Evolutionary conservation across 352 stramenopile genomes (phyloP), one percentile per base, ranked within the genome.

Genomic region (Phytophthora fragariaefolia): DNA sequence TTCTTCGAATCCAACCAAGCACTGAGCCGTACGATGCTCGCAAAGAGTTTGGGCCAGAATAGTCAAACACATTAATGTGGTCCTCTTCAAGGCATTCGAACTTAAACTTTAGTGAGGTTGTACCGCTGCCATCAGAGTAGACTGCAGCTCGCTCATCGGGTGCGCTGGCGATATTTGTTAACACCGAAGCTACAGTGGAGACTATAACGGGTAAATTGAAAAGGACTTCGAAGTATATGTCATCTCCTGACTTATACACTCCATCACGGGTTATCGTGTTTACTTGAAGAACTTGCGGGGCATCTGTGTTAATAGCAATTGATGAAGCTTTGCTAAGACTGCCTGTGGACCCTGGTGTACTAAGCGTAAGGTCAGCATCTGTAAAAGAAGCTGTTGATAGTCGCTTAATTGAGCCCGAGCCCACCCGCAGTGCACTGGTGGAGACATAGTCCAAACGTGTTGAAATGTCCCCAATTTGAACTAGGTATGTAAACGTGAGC

Each of bases 191-290:
- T 28, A 55, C 66, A 0, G 43, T 20, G 0, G 74, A 52, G 7
- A 87, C 65, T 6, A 82, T 61, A 6, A 92, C 84, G 0, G 82
- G 79, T 13, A 89, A 54, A 36, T 80, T 70, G 38, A 92, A 92
- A 6, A 83, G 40, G 0, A 89, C 58, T 12, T 74, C 46, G 9
- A 91, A 73, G 2, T 63, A 55, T n/a, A 93, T 80, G 0, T 62
- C 52, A 36, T 93, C 77, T 2, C 69, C 79, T 18, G 59, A 67
- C 40, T 72, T 76, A 59, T 93, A 93, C 18, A 91, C 78, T 10
- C 81, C 84, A 23, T 88, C 76, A 1, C 82, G 72, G 7, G 84
- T 89, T 34, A 90, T 61, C 1, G 76, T n/a, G 26, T 69, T 82
- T 0, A 82, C 70, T 57, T 80, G 68, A 0, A 83, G 34, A 3